Evolutionary conservation across 352 stramenopile genomes (phyloP).

Genomic region (Elongisporangium anandrum): DNA sequence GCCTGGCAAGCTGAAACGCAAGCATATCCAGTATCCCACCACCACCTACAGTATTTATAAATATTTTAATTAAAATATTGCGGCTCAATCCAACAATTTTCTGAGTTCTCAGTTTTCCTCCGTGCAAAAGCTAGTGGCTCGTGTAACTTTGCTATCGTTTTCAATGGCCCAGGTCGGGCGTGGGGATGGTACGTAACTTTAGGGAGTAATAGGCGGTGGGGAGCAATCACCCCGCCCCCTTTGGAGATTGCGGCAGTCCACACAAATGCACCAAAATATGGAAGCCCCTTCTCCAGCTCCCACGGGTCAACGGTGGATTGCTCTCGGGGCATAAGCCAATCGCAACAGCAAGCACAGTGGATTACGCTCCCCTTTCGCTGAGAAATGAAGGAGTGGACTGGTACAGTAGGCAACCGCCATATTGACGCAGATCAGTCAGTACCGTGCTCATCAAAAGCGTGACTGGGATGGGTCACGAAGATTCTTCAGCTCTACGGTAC

Average conservation of each 20-base stretch:
- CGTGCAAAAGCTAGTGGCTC: not conserved
- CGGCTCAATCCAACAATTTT: not conserved
- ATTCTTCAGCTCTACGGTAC: not conserved
- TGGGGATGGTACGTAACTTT: not conserved
- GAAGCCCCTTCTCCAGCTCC: not conserved
- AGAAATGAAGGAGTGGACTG: not conserved
- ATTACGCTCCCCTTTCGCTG: not conserved
- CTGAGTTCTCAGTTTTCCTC: not conserved
- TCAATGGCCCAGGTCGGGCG: not conserved
- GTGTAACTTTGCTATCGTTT: not conserved
- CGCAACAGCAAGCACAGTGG: not conserved
- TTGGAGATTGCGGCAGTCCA: not conserved
- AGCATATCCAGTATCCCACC: not conserved
- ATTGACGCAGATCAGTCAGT: not conserved
- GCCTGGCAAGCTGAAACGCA: not conserved
- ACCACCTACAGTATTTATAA: conserved; percentile 10
- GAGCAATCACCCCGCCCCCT: not conserved
- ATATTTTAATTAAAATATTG: not conserved
- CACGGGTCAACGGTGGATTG: not conserved
- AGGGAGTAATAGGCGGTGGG: not conserved
- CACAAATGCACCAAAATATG: not conserved
- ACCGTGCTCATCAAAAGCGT: not conserved
- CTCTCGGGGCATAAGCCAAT: not conserved
- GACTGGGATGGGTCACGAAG: not conserved
- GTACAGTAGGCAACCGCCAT: not conserved